Percentiles rank a stretch among this genome's conserved stretches.
phyloP scores from a whole-genome alignment of 2,329 filamentous ascomycete species.

The Chaetomium strumarium region DNA sequence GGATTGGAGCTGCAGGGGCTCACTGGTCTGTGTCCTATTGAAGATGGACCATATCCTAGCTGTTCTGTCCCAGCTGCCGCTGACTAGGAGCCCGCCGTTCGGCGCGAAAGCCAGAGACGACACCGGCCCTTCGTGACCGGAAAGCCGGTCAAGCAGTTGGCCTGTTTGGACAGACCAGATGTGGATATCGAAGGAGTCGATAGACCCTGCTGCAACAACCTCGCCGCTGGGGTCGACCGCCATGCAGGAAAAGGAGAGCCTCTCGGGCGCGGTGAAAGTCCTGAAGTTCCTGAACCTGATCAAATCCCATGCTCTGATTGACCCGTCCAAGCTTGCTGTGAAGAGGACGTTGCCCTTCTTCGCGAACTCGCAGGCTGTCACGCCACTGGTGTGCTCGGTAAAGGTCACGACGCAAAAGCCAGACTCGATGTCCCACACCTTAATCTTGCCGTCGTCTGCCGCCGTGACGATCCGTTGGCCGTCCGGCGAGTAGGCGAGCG shows the following conservation, averaged over 20 bases:
- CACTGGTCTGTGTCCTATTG: conserved; percentile 85
- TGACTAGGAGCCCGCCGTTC: conserved; percentile 76
- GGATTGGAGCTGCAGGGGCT: conserved; percentile 85
- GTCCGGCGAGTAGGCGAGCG: conserved; percentile 86
- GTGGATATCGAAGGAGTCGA: conserved; percentile 95
- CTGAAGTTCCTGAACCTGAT: conserved; percentile 95
- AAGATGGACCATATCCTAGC: conserved; percentile 97
- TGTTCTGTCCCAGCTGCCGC: conserved; percentile 94
- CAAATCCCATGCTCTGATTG: conserved; percentile 90
- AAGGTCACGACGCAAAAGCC: conserved; percentile 98
- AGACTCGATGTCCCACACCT: conserved; percentile 94
- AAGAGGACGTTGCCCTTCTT: conserved; percentile 95
- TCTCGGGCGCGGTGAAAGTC: conserved; percentile 89
- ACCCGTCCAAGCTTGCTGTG: conserved; percentile 90
- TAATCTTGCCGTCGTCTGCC: conserved; percentile 95
- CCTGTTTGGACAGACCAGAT: conserved; percentile 98
- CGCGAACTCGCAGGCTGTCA: conserved; percentile 91
- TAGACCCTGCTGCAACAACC: conserved; percentile 87
- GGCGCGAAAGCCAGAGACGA: conserved; percentile 84
- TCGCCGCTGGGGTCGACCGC: conserved; percentile 97
- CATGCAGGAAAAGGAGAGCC: conserved; percentile 87
- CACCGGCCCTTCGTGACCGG: conserved; percentile 91
- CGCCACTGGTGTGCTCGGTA: conserved; percentile 89
- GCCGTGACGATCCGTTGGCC: conserved; percentile 89
- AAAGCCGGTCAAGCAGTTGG: conserved; percentile 82